phyloP scores from a whole-genome alignment of 2,329 filamentous ascomycete genomes.

The Monilinia aucupariae region DNA sequence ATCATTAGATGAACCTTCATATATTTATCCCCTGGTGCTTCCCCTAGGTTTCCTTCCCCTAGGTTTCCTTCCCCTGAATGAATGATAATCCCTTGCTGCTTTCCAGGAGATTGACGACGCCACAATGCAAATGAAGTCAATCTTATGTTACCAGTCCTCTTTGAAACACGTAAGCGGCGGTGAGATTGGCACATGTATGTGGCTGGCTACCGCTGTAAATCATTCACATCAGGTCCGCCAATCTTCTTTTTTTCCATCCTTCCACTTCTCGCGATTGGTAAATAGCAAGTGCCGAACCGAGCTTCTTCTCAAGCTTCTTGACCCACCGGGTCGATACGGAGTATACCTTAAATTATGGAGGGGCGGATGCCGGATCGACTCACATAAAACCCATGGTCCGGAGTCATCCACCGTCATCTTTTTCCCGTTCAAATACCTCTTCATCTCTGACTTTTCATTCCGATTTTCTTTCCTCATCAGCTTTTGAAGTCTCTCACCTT shows the following conservation, averaged over 20 bases:
- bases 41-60: no score
- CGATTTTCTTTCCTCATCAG: neutral
- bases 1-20: constrained; percentile 10
- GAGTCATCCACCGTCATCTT: constrained; percentile 10
- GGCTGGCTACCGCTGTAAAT: neutral
- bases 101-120: constrained; percentile 1
- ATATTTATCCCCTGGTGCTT: constrained; percentile 7
- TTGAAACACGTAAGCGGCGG: constrained; percentile 10
- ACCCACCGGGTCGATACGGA: neutral
- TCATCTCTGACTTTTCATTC: neutral
- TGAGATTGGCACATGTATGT: neutral
- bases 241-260: neutral
- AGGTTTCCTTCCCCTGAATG: constrained; percentile 3
- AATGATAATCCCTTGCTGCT: neutral
- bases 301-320: constrained; percentile 12
- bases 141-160: neutral
- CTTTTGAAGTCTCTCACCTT: constrained; percentile 14
- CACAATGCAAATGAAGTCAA: constrained; percentile 7
- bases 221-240: neutral
- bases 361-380: neutral
- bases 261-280: neutral
- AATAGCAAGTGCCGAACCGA: neutral
- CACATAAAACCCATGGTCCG: constrained; percentile 7
- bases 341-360: constrained; percentile 16
- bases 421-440: constrained; percentile 8